phyloP scores from a whole-genome alignment of 805 yeast species.

The Blastobotrys chiropterorum region DNA sequence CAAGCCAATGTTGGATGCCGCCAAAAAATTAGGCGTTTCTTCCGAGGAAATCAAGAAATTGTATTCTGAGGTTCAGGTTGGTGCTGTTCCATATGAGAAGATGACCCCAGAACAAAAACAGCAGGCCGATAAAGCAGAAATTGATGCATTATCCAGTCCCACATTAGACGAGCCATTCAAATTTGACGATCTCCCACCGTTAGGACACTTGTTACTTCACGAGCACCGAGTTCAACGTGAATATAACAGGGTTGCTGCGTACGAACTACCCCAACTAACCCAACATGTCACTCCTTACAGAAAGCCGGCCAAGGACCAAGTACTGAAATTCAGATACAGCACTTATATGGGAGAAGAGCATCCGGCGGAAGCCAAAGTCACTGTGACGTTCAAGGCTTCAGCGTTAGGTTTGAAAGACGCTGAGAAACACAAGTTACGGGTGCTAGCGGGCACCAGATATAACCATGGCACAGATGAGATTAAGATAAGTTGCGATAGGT shows the following conservation, averaged over 20 bases:
- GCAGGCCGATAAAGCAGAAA: constrained; percentile 19
- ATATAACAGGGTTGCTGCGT: constrained; percentile 78
- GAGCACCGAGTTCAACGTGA: constrained; percentile 71
- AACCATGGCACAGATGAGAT: constrained; percentile 54
- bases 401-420: constrained; percentile 38
- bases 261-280: constrained; percentile 80
- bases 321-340: constrained; percentile 59
- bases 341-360: constrained; percentile 67
- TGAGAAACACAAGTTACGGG: constrained; percentile 66
- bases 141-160: constrained; percentile 22
- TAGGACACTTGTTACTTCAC: constrained; percentile 64
- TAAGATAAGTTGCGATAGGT: constrained; percentile 58
- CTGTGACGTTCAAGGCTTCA: constrained; percentile 45
- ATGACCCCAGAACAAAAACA: constrained; percentile 14
- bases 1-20: constrained; percentile 26
- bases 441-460: constrained; percentile 74
- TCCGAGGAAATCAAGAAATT: constrained; percentile 21
- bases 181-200: constrained; percentile 60
- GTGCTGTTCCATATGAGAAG: constrained; percentile 15
- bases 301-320: constrained; percentile 33
- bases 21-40: constrained; percentile 27
- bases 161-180: constrained; percentile 32
- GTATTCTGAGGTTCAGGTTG: constrained; percentile 23
- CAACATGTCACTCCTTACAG: constrained; percentile 66
- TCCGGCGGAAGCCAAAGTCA: constrained; percentile 67